phyloP scores from a whole-genome alignment of 2,329 filamentous ascomycete species.

The Aspergillus calidoustus region DNA sequence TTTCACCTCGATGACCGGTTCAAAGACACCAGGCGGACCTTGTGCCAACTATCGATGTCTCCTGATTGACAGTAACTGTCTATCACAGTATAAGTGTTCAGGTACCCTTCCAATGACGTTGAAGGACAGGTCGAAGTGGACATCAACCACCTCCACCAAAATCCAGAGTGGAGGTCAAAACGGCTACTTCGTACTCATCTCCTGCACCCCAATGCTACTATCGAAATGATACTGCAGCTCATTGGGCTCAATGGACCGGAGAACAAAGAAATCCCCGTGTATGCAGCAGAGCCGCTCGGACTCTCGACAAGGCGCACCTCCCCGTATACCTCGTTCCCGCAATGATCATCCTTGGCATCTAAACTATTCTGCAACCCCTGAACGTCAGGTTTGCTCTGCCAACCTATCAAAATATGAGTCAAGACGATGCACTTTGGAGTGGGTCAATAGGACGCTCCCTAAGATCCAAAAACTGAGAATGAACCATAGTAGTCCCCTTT shows the following conservation, averaged over 20 bases:
- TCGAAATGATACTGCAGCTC: not conserved
- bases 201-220: not conserved
- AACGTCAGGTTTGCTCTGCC: not conserved
- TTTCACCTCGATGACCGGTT: not conserved
- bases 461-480: not conserved
- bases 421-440: not conserved
- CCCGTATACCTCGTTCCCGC: not conserved
- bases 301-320: not conserved
- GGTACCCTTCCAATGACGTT: not conserved
- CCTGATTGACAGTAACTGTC: not conserved
- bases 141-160: not conserved
- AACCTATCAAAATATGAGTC: not conserved
- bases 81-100: not conserved
- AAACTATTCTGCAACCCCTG: not conserved
- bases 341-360: conserved; percentile 2
- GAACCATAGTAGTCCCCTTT: not conserved
- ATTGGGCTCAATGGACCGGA: not conserved
- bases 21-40: not conserved
- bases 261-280: not conserved
- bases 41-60: not conserved
- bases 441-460: not conserved
- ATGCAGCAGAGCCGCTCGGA: not conserved
- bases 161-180: not conserved
- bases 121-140: not conserved
- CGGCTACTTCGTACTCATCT: not conserved